Evolutionary conservation across 225 moss, liverwort and hornwort species (phyloP).

Genomic region (Physcomitrellopsis africana): DNA sequence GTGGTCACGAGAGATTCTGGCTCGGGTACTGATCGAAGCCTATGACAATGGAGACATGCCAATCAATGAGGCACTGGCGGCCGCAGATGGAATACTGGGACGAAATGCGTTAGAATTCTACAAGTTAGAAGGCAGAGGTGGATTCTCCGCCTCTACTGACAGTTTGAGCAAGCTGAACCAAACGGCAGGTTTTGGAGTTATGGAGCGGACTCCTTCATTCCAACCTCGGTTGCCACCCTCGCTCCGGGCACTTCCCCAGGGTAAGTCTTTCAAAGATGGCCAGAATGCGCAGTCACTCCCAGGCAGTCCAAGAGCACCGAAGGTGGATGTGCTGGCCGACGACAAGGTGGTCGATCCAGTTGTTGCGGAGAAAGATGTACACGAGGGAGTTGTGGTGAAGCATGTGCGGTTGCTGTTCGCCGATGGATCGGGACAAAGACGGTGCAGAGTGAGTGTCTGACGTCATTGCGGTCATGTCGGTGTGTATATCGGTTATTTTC

Average conservation of each 20-base stretch:
- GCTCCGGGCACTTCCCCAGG: slow-evolving; percentile 46
- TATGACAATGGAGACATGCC: slow-evolving; percentile 89
- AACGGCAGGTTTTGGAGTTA: slow-evolving; percentile 38
- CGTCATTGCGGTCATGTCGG: background rate
- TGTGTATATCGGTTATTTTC: background rate
- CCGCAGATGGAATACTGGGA: slow-evolving; percentile 72
- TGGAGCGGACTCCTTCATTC: slow-evolving; percentile 46
- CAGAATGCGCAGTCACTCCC: slow-evolving; percentile 42
- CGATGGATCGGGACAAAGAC: slow-evolving; percentile 83
- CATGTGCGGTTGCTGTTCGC: slow-evolving; percentile 82
- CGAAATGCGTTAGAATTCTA: slow-evolving; percentile 81
- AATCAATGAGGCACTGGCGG: slow-evolving; percentile 65
- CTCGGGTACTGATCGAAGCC: slow-evolving; percentile 79
- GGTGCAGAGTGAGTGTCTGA: slow-evolving; percentile 73
- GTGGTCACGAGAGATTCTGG: slow-evolving; percentile 82
- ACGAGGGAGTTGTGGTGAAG: slow-evolving; percentile 44
- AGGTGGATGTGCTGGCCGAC: slow-evolving; percentile 39
- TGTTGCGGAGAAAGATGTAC: slow-evolving; percentile 35
- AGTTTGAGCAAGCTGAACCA: slow-evolving; percentile 61
- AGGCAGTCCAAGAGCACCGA: slow-evolving; percentile 45
- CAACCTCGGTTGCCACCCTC: slow-evolving; percentile 60
- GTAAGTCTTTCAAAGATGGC: slow-evolving; percentile 37
- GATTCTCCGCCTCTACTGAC: slow-evolving; percentile 66
- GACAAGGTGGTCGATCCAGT: slow-evolving; percentile 52
- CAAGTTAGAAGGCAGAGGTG: slow-evolving; percentile 72